Evolutionary conservation across 164 flowering plant genomes (phyloP).

Genomic region (Warburgia ugandensis): DNA sequence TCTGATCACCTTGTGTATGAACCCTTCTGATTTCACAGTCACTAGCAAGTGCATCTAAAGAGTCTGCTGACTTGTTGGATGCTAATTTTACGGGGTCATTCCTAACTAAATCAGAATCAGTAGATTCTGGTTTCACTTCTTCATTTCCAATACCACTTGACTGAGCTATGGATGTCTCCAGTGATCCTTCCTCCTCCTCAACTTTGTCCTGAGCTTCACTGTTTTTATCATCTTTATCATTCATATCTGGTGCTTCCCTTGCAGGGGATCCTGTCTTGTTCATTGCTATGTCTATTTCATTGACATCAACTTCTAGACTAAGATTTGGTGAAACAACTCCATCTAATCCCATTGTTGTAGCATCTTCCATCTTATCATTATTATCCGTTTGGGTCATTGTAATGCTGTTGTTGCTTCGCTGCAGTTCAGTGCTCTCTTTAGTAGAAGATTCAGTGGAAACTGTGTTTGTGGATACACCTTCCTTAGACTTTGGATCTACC

Average conservation of each 20-base stretch:
- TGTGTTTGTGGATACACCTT: constrained; percentile 8
- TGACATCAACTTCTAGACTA: constrained; percentile 1
- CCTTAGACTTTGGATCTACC: constrained; percentile 5
- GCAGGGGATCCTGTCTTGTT: constrained; percentile 3
- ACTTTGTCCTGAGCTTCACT: not conserved
- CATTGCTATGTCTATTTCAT: not conserved
- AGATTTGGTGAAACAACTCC: not conserved
- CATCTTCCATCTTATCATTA: constrained; percentile 2
- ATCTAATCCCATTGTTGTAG: not conserved
- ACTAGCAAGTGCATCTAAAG: constrained; percentile 13
- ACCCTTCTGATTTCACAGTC: constrained; percentile 17
- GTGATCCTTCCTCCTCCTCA: constrained; percentile 1
- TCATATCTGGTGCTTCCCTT: constrained; percentile 1
- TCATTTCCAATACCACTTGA: constrained; percentile 3
- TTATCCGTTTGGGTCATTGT: not conserved
- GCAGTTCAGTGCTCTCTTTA: constrained; percentile 1
- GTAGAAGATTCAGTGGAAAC: constrained; percentile 5
- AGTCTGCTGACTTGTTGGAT: constrained; percentile 7
- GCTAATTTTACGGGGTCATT: constrained; percentile 9
- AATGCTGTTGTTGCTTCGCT: constrained; percentile 5
- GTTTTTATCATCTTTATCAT: not conserved
- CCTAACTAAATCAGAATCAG: constrained; percentile 2
- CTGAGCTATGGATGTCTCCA: not conserved
- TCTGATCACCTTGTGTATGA: constrained; percentile 6
- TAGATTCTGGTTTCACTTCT: constrained; percentile 1